Conservation (phyloP, 805 yeast genomes). For the Yarrowia phangngaensis region DNA sequence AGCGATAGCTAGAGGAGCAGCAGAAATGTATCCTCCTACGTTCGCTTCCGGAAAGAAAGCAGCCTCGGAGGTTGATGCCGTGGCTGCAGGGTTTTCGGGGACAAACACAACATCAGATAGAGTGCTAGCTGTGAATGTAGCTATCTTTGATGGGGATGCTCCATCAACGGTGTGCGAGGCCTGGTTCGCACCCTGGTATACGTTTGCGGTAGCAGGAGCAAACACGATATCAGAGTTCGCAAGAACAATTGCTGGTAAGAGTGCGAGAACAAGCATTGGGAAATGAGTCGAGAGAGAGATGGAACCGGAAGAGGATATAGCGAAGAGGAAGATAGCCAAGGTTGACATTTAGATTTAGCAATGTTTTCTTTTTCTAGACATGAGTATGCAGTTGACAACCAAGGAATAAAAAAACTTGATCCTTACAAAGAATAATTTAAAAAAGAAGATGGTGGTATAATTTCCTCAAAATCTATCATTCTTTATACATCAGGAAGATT, state of each 20-base stretch:
- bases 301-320: too few relatives aligned
- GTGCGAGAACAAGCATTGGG: constrained; percentile 21
- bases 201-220: constrained; percentile 12
- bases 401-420: too few relatives aligned
- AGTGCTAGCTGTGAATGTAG: constrained; percentile 1
- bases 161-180: constrained; percentile 17
- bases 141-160: constrained; percentile 2
- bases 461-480: too few relatives aligned
- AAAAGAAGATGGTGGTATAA: too few relatives aligned
- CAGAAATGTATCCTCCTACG: constrained; percentile 9
- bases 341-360: too few relatives aligned
- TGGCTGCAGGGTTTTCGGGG: constrained; percentile 8
- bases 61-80: constrained; percentile 13
- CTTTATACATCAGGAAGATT: too few relatives aligned
- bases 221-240: constrained; percentile 23
- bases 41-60: constrained; percentile 24
- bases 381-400: too few relatives aligned
- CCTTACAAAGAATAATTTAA: too few relatives aligned
- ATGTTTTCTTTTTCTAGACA: too few relatives aligned
- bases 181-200: constrained; percentile 19
- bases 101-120: neutral
- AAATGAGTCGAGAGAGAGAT: constrained; percentile 1
- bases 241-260: constrained; percentile 24
- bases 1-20: constrained; percentile 21
- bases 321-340: too few relatives aligned